Evolutionary conservation across 352 stramenopile genomes (phyloP).

Genomic region (Phytopythium oedochilum): DNA sequence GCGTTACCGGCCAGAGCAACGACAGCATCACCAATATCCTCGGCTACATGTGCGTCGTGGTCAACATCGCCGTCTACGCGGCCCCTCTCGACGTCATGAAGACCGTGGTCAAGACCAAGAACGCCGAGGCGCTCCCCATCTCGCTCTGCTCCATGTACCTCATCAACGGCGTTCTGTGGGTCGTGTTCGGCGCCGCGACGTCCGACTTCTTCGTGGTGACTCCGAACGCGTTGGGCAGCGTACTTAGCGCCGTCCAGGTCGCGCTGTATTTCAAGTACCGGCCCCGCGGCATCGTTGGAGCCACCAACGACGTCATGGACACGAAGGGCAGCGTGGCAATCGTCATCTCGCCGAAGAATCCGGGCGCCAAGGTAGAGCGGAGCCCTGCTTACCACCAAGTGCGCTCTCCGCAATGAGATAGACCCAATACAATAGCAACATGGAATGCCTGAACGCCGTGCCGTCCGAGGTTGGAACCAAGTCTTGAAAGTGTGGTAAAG

Average conservation of each 20-base stretch:
- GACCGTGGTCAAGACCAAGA: constrained; percentile 11
- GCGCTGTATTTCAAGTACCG: constrained; percentile 54
- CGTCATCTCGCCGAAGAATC: constrained; percentile 13
- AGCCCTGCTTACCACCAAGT: too few relatives aligned
- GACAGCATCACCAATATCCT: constrained; percentile 18
- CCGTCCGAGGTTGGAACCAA: too few relatives aligned
- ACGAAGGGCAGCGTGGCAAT: constrained; percentile 9
- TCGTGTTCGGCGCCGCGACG: constrained; percentile 12
- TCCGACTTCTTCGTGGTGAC: constrained; percentile 25
- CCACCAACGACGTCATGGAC: background rate
- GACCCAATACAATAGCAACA: too few relatives aligned
- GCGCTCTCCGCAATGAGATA: too few relatives aligned
- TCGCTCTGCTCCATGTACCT: constrained; percentile 17
- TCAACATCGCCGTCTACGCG: constrained; percentile 25
- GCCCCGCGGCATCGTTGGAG: too few relatives aligned
- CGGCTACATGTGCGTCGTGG: constrained; percentile 16
- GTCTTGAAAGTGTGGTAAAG: too few relatives aligned
- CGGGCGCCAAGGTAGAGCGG: too few relatives aligned
- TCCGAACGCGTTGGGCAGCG: constrained; percentile 26
- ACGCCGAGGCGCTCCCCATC: constrained; percentile 17
- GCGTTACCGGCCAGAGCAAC: constrained; percentile 18
- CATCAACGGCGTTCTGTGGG: constrained; percentile 19
- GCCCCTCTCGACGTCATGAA: constrained; percentile 18
- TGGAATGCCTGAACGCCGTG: too few relatives aligned
- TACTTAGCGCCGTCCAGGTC: constrained; percentile 39